Evolutionary conservation across 2,329 filamentous ascomycete genomes (phyloP).

Genomic region (Orbilia ellipsospora): DNA sequence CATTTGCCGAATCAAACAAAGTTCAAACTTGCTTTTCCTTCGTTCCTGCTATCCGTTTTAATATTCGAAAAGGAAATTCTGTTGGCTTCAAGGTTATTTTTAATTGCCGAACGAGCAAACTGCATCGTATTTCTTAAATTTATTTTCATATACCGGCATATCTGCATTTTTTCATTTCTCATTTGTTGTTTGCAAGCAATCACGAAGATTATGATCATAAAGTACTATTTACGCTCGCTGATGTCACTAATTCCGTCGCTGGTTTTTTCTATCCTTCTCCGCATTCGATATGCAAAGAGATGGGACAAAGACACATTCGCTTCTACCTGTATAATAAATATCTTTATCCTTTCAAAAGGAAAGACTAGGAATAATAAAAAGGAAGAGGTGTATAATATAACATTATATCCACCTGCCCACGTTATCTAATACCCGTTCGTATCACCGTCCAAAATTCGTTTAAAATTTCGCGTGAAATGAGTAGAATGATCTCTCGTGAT

Average conservation of each 20-base stretch:
- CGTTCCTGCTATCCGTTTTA: background rate
- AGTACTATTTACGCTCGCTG: constrained; percentile 29
- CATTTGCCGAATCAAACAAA: background rate
- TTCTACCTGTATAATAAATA: constrained; percentile 37
- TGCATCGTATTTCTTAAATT: background rate
- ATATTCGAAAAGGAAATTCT: background rate
- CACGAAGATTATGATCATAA: constrained; percentile 13
- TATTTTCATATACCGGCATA: too few relatives aligned
- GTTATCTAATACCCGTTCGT: too few relatives aligned
- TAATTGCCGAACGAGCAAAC: constrained; percentile 9
- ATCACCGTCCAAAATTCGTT: too few relatives aligned
- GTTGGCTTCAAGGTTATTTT: background rate
- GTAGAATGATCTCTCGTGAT: too few relatives aligned
- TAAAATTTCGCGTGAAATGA: too few relatives aligned
- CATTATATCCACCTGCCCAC: too few relatives aligned
- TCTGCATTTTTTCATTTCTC: constrained; percentile 4
- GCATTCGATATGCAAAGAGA: constrained; percentile 18
- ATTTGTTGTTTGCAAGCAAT: background rate
- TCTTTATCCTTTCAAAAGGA: too few relatives aligned
- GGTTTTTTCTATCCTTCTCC: constrained; percentile 13
- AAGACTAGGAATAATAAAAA: too few relatives aligned
- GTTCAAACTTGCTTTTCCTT: background rate
- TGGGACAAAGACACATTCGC: constrained; percentile 22
- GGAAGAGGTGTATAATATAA: too few relatives aligned
- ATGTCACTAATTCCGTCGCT: constrained; percentile 19